phyloP scores from a whole-genome alignment of 1,284 basidiomycete genomes.

The Sporisorium reilianum region DNA sequence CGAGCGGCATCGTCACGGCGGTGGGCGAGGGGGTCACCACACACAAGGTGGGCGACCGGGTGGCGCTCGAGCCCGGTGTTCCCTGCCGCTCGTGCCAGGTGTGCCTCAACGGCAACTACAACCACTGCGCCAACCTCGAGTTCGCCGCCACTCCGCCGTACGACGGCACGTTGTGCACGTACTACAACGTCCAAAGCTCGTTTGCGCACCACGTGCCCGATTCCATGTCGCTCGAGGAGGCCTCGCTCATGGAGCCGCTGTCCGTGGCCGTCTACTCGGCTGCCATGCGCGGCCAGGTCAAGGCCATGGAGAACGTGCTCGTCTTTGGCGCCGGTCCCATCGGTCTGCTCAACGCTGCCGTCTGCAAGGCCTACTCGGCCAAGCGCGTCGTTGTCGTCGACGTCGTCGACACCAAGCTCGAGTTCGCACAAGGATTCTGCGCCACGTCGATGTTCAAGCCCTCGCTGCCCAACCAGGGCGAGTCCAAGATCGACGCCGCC shows the following conservation, averaged over 20 bases:
- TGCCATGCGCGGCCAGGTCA: slow-evolving; percentile 80
- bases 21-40: slow-evolving; percentile 80
- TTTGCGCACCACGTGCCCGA: slow-evolving; percentile 70
- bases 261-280: slow-evolving; percentile 92
- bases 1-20: slow-evolving; percentile 73
- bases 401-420: slow-evolving; percentile 82
- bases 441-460: slow-evolving; percentile 86
- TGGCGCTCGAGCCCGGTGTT: slow-evolving; percentile 87
- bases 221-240: slow-evolving; percentile 71
- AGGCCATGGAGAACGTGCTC: slow-evolving; percentile 68
- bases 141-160: slow-evolving; percentile 91
- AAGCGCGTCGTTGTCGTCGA: slow-evolving; percentile 71
- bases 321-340: slow-evolving; percentile 91
- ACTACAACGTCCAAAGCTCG: slow-evolving; percentile 66
- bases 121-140: slow-evolving; percentile 75
- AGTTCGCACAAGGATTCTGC: slow-evolving; percentile 88
- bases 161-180: slow-evolving; percentile 86
- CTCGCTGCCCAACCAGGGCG: slow-evolving; percentile 55
- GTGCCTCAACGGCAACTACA: slow-evolving; percentile 68
- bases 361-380: slow-evolving; percentile 79
- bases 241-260: slow-evolving; percentile 86
- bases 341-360: slow-evolving; percentile 90
- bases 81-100: slow-evolving; percentile 77
- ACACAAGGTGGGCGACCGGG: slow-evolving; percentile 84
- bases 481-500: slow-evolving; percentile 69